phyloP scores from a whole-genome alignment of 495 filamentous ascomycete species.

The Letharia lupina region DNA sequence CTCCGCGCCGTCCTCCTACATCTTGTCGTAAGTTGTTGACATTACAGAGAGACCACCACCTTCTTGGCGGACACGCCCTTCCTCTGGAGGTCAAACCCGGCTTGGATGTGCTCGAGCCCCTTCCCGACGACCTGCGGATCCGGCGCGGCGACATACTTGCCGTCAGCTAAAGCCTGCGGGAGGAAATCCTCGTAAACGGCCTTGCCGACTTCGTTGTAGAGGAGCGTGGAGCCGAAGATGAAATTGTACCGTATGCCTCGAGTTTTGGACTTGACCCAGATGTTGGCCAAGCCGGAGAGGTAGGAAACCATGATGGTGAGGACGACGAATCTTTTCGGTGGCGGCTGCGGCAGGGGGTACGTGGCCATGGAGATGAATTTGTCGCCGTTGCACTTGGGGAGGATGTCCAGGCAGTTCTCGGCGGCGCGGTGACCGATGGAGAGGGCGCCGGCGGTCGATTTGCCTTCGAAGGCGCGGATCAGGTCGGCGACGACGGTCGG shows the following conservation, averaged over 20 bases:
- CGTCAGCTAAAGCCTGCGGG: slow-evolving; percentile 27
- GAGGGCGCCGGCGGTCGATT: slow-evolving; percentile 18
- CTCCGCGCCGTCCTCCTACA: neutral
- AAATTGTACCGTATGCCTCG: slow-evolving; percentile 16
- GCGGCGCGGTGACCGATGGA: slow-evolving; percentile 5
- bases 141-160: slow-evolving; percentile 27
- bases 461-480: slow-evolving; percentile 27
- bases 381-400: slow-evolving; percentile 14
- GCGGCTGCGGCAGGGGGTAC: slow-evolving; percentile 8
- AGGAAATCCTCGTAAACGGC: slow-evolving; percentile 31
- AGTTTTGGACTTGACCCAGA: slow-evolving; percentile 7
- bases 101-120: slow-evolving; percentile 38
- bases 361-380: slow-evolving; percentile 17
- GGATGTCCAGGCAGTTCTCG: slow-evolving; percentile 9
- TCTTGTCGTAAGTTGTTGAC: neutral
- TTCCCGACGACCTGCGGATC: slow-evolving; percentile 30
- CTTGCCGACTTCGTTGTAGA: slow-evolving; percentile 26
- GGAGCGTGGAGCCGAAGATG: slow-evolving; percentile 8
- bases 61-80: slow-evolving; percentile 41
- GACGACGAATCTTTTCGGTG: slow-evolving; percentile 2
- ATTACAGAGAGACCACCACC: slow-evolving; percentile 31
- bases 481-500: slow-evolving; percentile 31
- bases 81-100: slow-evolving; percentile 32
- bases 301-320: neutral
- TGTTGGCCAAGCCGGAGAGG: neutral